Conservation (phyloP, 192 early-diverging fungal species). For the Spinellus fusiger region DNA sequence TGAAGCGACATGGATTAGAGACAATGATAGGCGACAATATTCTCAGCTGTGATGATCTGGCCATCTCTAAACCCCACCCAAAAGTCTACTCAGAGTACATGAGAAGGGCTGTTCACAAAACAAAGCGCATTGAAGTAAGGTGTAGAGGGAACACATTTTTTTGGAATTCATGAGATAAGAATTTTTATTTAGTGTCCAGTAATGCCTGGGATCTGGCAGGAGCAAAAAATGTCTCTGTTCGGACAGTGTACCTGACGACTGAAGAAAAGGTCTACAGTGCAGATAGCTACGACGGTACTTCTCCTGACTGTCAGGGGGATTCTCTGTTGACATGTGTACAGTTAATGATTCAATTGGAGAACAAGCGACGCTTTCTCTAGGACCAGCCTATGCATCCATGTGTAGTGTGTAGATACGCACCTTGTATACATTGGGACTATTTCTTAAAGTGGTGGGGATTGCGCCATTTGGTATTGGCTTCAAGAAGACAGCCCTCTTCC, state of each 20-base stretch:
- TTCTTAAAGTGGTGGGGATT: background rate
- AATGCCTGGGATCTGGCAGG: constrained; percentile 33
- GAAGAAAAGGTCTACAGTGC: constrained; percentile 12
- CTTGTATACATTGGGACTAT: background rate
- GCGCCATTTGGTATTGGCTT: constrained; percentile 9
- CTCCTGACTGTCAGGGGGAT: constrained; percentile 17
- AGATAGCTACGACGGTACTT: constrained; percentile 3
- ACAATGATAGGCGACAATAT: constrained; percentile 13
- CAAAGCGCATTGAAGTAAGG: constrained; percentile 28
- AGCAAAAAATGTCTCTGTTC: constrained; percentile 18
- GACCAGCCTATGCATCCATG: too few relatives aligned
- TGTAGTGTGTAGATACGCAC: too few relatives aligned
- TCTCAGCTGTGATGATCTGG: constrained; percentile 25
- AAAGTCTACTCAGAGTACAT: constrained; percentile 28
- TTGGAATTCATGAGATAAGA: background rate
- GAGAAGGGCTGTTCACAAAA: constrained; percentile 15
- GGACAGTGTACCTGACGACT: constrained; percentile 20
- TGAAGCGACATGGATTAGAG: constrained; percentile 1
- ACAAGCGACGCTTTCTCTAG: background rate
- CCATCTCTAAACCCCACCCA: constrained; percentile 27
- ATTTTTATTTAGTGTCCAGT: constrained; percentile 25
- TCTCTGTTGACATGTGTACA: constrained; percentile 14
- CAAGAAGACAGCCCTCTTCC: constrained; percentile 26
- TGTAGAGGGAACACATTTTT: background rate
- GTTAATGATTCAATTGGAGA: constrained; percentile 17